Evolutionary conservation across 2,329 filamentous ascomycete species (phyloP), one percentile per base, ranked within the genome.

Genomic region (Trichoderma semiorbis): DNA sequence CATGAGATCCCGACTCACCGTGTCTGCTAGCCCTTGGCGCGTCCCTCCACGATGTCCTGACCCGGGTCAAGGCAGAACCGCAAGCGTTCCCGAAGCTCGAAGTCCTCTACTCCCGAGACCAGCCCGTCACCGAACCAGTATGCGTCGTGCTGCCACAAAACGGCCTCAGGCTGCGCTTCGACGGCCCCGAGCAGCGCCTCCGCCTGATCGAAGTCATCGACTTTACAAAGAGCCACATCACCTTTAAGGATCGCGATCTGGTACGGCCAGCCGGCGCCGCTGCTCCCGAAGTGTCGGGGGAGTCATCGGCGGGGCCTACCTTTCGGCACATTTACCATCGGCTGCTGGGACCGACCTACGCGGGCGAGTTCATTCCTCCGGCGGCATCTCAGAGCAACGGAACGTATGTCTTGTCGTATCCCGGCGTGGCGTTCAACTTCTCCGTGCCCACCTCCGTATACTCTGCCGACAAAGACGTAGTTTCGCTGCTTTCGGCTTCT

Each of bases 301-400:
- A 80, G 62, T 78, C 79, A 0, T 75, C 80, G 2, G 73, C 75
- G 1, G 93, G 93, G 0, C 95, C 94, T 5, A 92, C 89, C 18
- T 97, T 97, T 80, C 88, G 92, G 72, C 93, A 97, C 80, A 91
- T 99, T 75, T 99, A 98, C 80, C 94, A 97, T 77, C 91, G 93
- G 68, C 85, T 98, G n/a, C 91, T 99, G 74, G 96, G 96, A 0
- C 95, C 95, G 21, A 97, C 95, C 0, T 98, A 97, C 79, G 93
- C 93, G 1, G 96, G 96, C 74, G 96, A 99, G 84, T 99, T 95
- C 78, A 87, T 97, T 47, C 87, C 91, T 10, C 89, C 93, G 1
- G 78, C 84, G 1, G 85, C 84, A 3, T 82, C 72, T 26, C 83
- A 85, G 55, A 85, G 86, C 12, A 84, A 85, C 18, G 95, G 95